Conservation (phyloP, 2,329 filamentous ascomycete genomes). For the Hypomyces rosellus region DNA sequence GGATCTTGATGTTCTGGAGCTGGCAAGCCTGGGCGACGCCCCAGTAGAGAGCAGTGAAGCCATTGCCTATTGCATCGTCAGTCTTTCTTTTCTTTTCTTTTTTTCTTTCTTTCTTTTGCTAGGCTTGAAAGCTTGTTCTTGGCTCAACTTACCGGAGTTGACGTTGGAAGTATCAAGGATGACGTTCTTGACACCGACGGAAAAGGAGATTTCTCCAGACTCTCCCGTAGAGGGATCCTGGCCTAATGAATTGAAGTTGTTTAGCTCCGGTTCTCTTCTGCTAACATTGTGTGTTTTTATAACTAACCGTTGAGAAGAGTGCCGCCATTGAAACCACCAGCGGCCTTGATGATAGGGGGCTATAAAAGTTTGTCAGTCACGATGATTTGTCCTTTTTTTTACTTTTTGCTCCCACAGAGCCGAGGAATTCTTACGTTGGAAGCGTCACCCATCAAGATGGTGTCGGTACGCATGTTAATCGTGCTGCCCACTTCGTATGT, state of each 20-base stretch:
- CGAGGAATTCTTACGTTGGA: constrained; percentile 25
- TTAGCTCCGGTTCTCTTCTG: too few species aligned
- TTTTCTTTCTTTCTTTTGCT: constrained; percentile 9
- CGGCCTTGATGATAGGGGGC: constrained; percentile 36
- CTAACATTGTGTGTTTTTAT: constrained; percentile 19
- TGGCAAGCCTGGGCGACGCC: constrained; percentile 38
- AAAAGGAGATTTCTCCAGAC: constrained; percentile 34
- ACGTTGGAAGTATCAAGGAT: constrained; percentile 36
- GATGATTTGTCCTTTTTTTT: too few species aligned
- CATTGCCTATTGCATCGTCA: constrained; percentile 8
- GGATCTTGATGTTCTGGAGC: constrained; percentile 37
- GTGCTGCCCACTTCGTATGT: constrained; percentile 35
- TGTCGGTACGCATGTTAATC: constrained; percentile 37
- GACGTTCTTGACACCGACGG: constrained; percentile 38
- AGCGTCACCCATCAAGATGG: constrained; percentile 39
- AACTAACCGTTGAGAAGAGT: constrained; percentile 30
- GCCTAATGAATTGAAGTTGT: not conserved
- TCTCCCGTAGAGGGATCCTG: constrained; percentile 29
- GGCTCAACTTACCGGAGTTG: constrained; percentile 18
- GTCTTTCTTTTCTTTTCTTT: too few species aligned
- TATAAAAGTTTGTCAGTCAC: constrained; percentile 2
- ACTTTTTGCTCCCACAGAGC: too few species aligned
- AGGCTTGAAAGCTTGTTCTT: too few species aligned
- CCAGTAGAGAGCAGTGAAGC: constrained; percentile 37
- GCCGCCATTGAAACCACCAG: constrained; percentile 27